Evolutionary conservation across 768 basidiomycete genomes (phyloP).

Genomic region (Termitomyces sp.): DNA sequence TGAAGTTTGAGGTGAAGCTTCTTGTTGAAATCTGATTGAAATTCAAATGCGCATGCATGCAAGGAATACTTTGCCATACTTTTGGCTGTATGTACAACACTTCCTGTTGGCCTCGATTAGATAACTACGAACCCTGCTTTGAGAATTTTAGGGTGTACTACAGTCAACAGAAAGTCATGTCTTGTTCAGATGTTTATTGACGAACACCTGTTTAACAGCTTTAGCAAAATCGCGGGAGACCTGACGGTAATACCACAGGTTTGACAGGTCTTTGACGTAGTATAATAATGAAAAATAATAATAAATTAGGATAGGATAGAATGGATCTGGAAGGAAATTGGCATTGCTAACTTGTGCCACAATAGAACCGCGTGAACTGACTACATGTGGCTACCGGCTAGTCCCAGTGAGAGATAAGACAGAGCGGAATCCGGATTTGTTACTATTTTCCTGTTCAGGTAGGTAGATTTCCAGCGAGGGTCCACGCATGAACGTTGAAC

Average conservation of each 20-base stretch:
- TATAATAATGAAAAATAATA: too few relatives aligned
- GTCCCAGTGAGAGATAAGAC: too few relatives aligned
- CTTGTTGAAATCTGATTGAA: too few relatives aligned
- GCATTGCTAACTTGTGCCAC: background rate
- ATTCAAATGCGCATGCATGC: too few relatives aligned
- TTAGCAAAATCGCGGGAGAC: conserved; percentile 2
- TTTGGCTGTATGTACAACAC: background rate
- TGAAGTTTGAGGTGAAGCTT: too few relatives aligned
- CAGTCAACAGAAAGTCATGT: background rate
- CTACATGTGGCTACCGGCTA: too few relatives aligned
- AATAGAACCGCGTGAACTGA: too few relatives aligned
- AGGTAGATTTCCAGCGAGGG: too few relatives aligned
- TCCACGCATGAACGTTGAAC: too few relatives aligned
- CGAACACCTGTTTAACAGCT: conserved; percentile 1
- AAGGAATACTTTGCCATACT: background rate
- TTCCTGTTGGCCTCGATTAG: background rate
- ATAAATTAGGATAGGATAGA: conserved; percentile 1
- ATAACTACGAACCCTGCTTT: background rate
- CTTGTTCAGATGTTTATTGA: background rate
- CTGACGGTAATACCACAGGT: background rate
- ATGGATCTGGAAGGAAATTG: background rate
- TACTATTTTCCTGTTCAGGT: too few relatives aligned
- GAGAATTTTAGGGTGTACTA: background rate
- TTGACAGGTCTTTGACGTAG: background rate
- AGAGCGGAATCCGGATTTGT: too few relatives aligned